A percentile compares a stretch with the other conserved stretches of the same genome.
Evolutionary conservation across 495 filamentous ascomycete species (phyloP).

Genomic region (Podospora pseudocomata): DNA sequence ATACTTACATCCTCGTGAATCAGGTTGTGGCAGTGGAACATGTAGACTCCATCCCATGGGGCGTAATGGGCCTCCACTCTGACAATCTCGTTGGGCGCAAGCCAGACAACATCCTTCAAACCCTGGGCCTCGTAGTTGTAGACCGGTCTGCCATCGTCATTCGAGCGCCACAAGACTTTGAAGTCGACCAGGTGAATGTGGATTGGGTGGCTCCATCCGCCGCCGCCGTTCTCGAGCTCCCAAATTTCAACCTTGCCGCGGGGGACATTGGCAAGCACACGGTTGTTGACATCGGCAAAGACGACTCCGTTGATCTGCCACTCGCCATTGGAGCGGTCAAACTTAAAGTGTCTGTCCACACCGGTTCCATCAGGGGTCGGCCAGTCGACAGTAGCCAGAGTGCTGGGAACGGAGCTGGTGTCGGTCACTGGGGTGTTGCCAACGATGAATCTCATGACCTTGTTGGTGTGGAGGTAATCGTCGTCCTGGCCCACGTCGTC

Average conservation of each 20-base stretch:
- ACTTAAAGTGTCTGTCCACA: slow-evolving; percentile 41
- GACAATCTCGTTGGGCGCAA: slow-evolving; percentile 47
- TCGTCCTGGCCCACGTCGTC: slow-evolving; percentile 41
- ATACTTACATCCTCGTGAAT: slow-evolving; percentile 50
- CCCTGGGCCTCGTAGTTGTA: slow-evolving; percentile 47
- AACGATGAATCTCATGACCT: slow-evolving; percentile 54
- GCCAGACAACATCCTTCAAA: slow-evolving; percentile 52
- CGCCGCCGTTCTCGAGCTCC: slow-evolving; percentile 47
- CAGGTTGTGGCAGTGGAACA: slow-evolving; percentile 57
- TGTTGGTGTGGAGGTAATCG: slow-evolving; percentile 47
- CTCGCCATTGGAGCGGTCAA: slow-evolving; percentile 41
- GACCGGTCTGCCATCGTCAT: slow-evolving; percentile 34
- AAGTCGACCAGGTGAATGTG: slow-evolving; percentile 62
- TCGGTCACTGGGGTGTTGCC: slow-evolving; percentile 32
- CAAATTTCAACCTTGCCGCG: slow-evolving; percentile 49
- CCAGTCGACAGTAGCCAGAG: slow-evolving; percentile 13
- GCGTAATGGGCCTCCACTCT: slow-evolving; percentile 47
- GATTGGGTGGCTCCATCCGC: slow-evolving; percentile 52
- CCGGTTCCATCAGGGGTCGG: slow-evolving; percentile 20
- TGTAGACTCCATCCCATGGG: slow-evolving; percentile 54
- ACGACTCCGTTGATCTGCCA: slow-evolving; percentile 52
- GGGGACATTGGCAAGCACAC: slow-evolving; percentile 48
- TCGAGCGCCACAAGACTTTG: slow-evolving; percentile 43
- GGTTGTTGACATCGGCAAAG: slow-evolving; percentile 49
- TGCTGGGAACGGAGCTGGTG: slow-evolving; percentile 16